Conservation (phyloP, 257 asterid species). For the Solanum commersonii region DNA sequence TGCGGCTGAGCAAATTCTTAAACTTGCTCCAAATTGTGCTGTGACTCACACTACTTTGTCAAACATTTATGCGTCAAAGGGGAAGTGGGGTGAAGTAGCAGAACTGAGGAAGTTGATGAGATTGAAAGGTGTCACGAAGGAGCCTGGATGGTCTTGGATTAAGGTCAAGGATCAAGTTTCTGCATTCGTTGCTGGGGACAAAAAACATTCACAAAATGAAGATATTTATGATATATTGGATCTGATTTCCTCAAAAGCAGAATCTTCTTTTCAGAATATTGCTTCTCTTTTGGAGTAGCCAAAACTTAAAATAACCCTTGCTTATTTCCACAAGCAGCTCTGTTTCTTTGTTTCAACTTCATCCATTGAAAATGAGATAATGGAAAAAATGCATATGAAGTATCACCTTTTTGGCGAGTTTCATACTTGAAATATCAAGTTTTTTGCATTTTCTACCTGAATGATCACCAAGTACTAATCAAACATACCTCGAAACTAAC, state of each 20-base stretch:
- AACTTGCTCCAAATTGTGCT: constrained; percentile 65
- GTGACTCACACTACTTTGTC: constrained; percentile 74
- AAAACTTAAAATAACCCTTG: not conserved
- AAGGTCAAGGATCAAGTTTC: constrained; percentile 52
- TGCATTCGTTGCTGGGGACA: constrained; percentile 62
- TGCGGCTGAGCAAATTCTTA: constrained; percentile 60
- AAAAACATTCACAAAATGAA: constrained; percentile 38
- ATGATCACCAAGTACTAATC: not conserved
- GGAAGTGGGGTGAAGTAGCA: constrained; percentile 76
- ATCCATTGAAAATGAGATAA: not conserved
- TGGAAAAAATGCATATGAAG: not conserved
- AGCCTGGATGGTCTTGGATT: constrained; percentile 94
- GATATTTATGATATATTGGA: constrained; percentile 45
- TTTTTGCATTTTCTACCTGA: not conserved
- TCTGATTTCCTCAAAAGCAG: constrained; percentile 31
- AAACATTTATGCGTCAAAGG: constrained; percentile 64
- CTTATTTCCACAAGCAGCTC: not conserved
- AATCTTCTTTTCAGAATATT: constrained; percentile 19
- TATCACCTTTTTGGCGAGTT: not conserved
- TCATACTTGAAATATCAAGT: not conserved
- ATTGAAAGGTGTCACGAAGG: constrained; percentile 71
- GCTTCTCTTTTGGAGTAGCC: constrained; percentile 5
- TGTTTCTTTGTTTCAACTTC: not conserved
- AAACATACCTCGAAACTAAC: not conserved
- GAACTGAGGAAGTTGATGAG: constrained; percentile 68